Evolutionary conservation across 441 rosid genomes (phyloP).

Genomic region (Populus hybrid): DNA sequence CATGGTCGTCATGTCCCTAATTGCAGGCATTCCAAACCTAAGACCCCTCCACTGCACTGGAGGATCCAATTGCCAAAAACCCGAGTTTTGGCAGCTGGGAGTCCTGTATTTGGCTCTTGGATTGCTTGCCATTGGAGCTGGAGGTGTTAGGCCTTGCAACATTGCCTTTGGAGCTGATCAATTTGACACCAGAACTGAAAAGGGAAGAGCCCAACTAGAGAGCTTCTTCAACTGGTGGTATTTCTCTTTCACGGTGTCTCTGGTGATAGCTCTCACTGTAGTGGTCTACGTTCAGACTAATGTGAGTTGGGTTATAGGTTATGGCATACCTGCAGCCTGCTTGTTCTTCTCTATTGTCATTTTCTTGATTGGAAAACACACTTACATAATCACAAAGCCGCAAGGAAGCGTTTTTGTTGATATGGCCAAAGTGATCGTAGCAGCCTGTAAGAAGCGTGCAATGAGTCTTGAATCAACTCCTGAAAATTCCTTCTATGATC

Average conservation of each 20-base stretch:
- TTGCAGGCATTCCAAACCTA: slow-evolving; percentile 32
- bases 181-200: slow-evolving; percentile 40
- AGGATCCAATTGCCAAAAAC: slow-evolving; percentile 22
- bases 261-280: slow-evolving; percentile 43
- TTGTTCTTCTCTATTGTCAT: slow-evolving; percentile 32
- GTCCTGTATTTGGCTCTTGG: slow-evolving; percentile 31
- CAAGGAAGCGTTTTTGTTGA: slow-evolving; percentile 50
- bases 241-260: slow-evolving; percentile 54
- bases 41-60: slow-evolving; percentile 37
- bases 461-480: neutral
- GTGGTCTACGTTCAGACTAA: slow-evolving; percentile 57
- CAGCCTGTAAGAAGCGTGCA: slow-evolving; percentile 33
- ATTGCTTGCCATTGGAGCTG: slow-evolving; percentile 47
- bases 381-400: slow-evolving; percentile 37
- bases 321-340: slow-evolving; percentile 40
- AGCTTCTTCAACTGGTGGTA: slow-evolving; percentile 80
- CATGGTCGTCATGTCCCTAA: slow-evolving; percentile 44
- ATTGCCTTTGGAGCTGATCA: slow-evolving; percentile 66
- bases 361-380: slow-evolving; percentile 38
- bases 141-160: slow-evolving; percentile 63
- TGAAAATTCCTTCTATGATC: slow-evolving; percentile 29
- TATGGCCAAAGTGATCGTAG: slow-evolving; percentile 42
- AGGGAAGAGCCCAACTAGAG: slow-evolving; percentile 42
- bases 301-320: slow-evolving; percentile 53
- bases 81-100: slow-evolving; percentile 41